Percentiles rank a stretch among this genome's conserved stretches.
Evolutionary conservation across 495 filamentous ascomycete species (phyloP).

Genomic region (Penicillium bovifimosum): DNA sequence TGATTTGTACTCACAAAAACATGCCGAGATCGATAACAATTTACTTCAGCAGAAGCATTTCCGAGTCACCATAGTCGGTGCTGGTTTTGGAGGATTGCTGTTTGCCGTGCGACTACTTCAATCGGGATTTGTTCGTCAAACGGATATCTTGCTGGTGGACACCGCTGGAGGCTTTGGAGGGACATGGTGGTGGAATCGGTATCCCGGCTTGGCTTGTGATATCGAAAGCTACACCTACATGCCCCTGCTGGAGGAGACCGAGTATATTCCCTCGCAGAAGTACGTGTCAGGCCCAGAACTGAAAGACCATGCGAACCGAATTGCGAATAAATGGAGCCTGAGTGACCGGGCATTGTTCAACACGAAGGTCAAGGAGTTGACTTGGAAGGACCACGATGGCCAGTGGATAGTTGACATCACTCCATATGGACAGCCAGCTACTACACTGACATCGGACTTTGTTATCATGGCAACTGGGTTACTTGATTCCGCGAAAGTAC

Average conservation of each 20-base stretch:
- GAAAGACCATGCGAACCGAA: constrained; percentile 15
- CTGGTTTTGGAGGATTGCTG: constrained; percentile 46
- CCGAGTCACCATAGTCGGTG: constrained; percentile 40
- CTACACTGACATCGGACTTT: constrained; percentile 9
- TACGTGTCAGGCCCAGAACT: constrained; percentile 25
- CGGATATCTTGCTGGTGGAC: constrained; percentile 49
- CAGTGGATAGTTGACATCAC: not conserved
- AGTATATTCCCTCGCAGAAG: constrained; percentile 44
- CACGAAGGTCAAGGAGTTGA: not conserved
- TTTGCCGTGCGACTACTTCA: constrained; percentile 47
- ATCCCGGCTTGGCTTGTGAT: constrained; percentile 33
- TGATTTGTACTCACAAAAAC: no score
- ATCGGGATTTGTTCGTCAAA: constrained; percentile 28
- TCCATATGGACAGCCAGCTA: not conserved
- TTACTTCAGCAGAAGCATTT: not conserved
- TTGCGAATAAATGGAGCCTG: constrained; percentile 39
- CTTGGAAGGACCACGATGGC: constrained; percentile 6
- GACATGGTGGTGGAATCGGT: constrained; percentile 45
- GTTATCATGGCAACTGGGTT: constrained; percentile 18
- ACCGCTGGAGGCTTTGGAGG: constrained; percentile 40
- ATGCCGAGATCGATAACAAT: not conserved
- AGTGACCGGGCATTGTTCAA: constrained; percentile 42
- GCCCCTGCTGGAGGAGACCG: constrained; percentile 56
- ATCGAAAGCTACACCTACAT: constrained; percentile 35
- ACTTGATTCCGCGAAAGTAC: constrained; percentile 22